Base-by-base conservation (phyloP, 2,329 filamentous ascomycete genomes). In the Aplosporella prunicola region DNA sequence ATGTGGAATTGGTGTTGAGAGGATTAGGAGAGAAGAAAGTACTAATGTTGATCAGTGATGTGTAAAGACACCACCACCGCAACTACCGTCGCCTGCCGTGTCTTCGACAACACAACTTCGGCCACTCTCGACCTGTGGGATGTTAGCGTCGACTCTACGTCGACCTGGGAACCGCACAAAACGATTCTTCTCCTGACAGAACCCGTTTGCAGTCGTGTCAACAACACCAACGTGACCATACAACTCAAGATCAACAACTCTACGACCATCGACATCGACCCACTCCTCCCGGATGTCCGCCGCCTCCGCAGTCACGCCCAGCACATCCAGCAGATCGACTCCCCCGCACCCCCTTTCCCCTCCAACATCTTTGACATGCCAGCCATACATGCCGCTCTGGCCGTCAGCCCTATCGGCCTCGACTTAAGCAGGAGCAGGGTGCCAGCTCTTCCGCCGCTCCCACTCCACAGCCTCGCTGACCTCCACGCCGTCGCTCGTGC, bases 61-160 rank as follows among this genome's bases (percentile, higher is more conserved):
- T 68, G 63, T 40, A 72, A 69, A 44, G 63, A 61, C 18, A 60
- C 65, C 26, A 59, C 48, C 3, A 51, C 57, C n/a, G 57, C 61
- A 1, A 61, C 70, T 20, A 57, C 72, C 9, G 49, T 69, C 17
- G 69, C 71, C 30, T 53, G 78, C 4, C 56, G 61, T 4, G 54
- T 78, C 8, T 74, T 75, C 46, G 76, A 80, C 49, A 66, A 78
- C 46, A 39, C 37, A 17, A 77, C 73, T 1, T 64, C 64, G 2
- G 65, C 67, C 42, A 57, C 61, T 2, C 54, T 78, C n/a, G 72
- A 66, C 11, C 55, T 78, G 4, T 78, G 73, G 67, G 66, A 65
- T 23, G 61, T 66, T n/a, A 56, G 69, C 30, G 62, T 67, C 34
- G 48, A 54, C 20, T 69, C 66, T 0, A 61, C 64, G 2, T 53